phyloP scores from a whole-genome alignment of 2,329 filamentous ascomycete species.

The Claviceps capensis region DNA sequence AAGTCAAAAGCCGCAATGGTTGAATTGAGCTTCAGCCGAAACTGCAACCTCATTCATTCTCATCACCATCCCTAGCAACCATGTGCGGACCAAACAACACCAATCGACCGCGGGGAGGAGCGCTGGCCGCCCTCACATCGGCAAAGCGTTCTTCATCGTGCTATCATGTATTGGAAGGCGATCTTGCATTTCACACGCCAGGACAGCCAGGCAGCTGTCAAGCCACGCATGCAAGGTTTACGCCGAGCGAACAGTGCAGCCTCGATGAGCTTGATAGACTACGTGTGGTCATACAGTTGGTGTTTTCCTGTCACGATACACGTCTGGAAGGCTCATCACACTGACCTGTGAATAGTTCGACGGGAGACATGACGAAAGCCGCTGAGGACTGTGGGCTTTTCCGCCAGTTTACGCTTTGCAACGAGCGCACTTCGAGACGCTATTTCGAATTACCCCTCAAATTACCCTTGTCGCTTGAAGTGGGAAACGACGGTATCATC shows the following conservation, averaged over 20 bases:
- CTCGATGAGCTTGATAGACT: conserved; percentile 12
- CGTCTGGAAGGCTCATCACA: background rate
- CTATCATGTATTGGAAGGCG: conserved; percentile 14
- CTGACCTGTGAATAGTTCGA: conserved; percentile 17
- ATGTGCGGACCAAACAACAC: conserved; percentile 33
- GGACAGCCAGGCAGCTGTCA: conserved; percentile 21
- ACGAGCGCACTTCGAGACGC: conserved; percentile 3
- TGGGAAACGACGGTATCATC: conserved; percentile 33
- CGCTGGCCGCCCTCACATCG: conserved; percentile 29
- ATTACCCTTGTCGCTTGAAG: conserved; percentile 27
- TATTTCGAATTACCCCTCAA: conserved; percentile 23
- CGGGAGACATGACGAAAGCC: conserved; percentile 28
- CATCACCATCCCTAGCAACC: background rate
- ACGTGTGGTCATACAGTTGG: conserved; percentile 32
- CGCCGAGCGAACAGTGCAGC: conserved; percentile 13
- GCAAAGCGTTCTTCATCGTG: conserved; percentile 7
- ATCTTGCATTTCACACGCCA: conserved; percentile 30
- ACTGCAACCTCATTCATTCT: background rate
- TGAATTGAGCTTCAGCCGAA: background rate
- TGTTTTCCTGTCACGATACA: too few species aligned
- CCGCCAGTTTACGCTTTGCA: conserved; percentile 21
- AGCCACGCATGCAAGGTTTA: conserved; percentile 31
- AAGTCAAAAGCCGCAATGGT: background rate
- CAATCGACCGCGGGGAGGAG: conserved; percentile 29
- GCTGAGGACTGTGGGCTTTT: conserved; percentile 29